Conservation (phyloP, 2,329 filamentous ascomycete species). For the Arthrobotrys sinensis region DNA sequence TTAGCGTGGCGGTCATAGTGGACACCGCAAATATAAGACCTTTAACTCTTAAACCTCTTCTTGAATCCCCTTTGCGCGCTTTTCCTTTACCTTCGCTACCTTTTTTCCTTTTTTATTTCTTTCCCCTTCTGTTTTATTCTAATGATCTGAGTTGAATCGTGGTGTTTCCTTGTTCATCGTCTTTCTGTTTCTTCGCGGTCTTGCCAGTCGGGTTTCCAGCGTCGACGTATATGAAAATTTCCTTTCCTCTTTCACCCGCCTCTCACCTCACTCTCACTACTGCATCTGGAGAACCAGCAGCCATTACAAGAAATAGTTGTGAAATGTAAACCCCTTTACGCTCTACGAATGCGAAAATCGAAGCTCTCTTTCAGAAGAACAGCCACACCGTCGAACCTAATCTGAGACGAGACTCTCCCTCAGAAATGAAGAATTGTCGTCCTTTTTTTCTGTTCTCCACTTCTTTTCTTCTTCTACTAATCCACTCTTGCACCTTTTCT, state of each 20-base stretch:
- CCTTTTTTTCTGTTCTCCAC: background rate
- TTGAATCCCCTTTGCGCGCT: conserved; percentile 53
- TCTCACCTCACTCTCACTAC: conserved; percentile 27
- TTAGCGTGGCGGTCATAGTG: conserved; percentile 63
- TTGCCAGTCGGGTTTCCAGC: conserved; percentile 58
- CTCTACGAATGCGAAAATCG: conserved; percentile 59
- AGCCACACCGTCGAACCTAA: conserved; percentile 8
- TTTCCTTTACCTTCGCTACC: conserved; percentile 29
- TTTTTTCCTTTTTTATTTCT: conserved; percentile 34
- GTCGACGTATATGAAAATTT: conserved; percentile 61
- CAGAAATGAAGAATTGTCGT: conserved; percentile 31
- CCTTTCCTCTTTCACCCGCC: conserved; percentile 43
- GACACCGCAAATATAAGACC: conserved; percentile 62
- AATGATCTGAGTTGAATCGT: conserved; percentile 56
- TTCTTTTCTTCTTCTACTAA: conserved; percentile 8
- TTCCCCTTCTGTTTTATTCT: conserved; percentile 39
- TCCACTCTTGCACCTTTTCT: conserved; percentile 6
- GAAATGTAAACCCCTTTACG: conserved; percentile 59
- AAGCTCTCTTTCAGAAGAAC: conserved; percentile 32
- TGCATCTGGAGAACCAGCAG: conserved; percentile 43
- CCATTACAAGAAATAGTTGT: conserved; percentile 55
- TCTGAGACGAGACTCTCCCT: background rate
- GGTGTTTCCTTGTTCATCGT: conserved; percentile 34
- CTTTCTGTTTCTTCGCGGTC: conserved; percentile 45
- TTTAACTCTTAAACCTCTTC: conserved; percentile 65